phyloP scores from a whole-genome alignment of 1,139 yeast species.

The Suhomyces terraborum region DNA sequence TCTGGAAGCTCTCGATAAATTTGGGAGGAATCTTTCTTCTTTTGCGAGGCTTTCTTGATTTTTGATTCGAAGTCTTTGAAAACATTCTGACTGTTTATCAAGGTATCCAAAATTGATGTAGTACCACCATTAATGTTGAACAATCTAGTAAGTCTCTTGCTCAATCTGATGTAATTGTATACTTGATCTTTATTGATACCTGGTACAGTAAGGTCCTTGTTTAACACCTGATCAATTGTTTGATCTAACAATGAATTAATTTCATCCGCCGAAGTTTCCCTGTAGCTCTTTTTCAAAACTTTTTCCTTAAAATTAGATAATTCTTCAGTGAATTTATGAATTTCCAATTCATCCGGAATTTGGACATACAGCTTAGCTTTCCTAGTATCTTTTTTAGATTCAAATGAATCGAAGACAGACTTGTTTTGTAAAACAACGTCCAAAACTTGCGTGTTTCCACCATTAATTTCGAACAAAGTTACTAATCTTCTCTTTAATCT shows the following conservation, averaged over 20 bases:
- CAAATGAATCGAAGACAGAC: constrained; percentile 1
- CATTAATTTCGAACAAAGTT: constrained; percentile 31
- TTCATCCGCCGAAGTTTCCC: constrained; percentile 12
- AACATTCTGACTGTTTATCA: constrained; percentile 15
- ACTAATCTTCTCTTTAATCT: constrained; percentile 25
- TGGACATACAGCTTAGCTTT: constrained; percentile 18
- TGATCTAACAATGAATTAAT: constrained; percentile 23
- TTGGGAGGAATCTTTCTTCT: background rate
- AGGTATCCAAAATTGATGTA: constrained; percentile 26
- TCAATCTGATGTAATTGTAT: constrained; percentile 18
- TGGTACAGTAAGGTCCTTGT: constrained; percentile 5
- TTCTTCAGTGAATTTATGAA: constrained; percentile 22
- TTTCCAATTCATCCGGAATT: constrained; percentile 27
- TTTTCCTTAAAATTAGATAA: constrained; percentile 16
- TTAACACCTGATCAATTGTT: constrained; percentile 23
- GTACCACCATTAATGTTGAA: constrained; percentile 26
- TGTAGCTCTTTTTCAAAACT: constrained; percentile 15
- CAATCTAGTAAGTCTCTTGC: constrained; percentile 20
- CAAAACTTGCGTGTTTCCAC: constrained; percentile 35
- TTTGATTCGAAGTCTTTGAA: constrained; percentile 20
- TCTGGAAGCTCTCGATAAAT: constrained; percentile 41
- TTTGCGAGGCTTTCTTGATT: constrained; percentile 8
- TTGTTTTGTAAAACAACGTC: constrained; percentile 27
- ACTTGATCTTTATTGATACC: constrained; percentile 12
- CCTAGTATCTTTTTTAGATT: background rate